These are phyloP conservation scores for Pythium phragmitis DNA, from an alignment of 352 stramenopile species.

Conservation along the genomic window DNA sequence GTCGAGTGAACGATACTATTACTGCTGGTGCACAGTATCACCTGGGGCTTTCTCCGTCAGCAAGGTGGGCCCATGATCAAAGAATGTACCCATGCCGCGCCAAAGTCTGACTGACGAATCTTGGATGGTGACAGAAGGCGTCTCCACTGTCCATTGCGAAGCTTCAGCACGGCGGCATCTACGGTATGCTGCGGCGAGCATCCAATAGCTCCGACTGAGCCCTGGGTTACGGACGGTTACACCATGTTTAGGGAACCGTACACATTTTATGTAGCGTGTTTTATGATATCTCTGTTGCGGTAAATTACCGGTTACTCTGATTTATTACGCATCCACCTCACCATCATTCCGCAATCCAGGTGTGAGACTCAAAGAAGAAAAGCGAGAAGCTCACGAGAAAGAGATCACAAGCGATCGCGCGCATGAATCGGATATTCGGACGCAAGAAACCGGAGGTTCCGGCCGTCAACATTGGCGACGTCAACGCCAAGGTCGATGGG, in stretches of 20 bases:
- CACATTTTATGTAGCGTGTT: not conserved
- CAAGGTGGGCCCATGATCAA: conserved; percentile 14
- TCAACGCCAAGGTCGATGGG: conserved; percentile 71
- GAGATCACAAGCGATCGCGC: not conserved
- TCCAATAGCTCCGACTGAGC: conserved; percentile 19
- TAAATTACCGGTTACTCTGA: conserved; percentile 2
- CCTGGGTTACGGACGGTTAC: not conserved
- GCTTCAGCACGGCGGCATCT: conserved; percentile 69
- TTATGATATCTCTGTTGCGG: not conserved
- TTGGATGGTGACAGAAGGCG: not conserved
- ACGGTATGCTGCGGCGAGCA: conserved; percentile 51
- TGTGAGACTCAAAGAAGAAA: not conserved
- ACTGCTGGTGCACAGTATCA: conserved; percentile 4
- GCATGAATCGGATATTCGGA: conserved; percentile 85
- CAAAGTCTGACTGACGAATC: conserved; percentile 21
- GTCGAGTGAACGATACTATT: not conserved
- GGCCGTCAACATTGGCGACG: conserved; percentile 75
- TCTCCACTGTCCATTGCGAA: conserved; percentile 40
- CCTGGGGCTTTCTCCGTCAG: conserved; percentile 9
- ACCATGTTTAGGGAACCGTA: not conserved
- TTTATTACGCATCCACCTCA: not conserved
- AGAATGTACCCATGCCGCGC: not conserved
- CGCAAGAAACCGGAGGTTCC: conserved; percentile 79
- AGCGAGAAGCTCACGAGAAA: conserved; percentile 17
- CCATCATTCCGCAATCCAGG: conserved; percentile 1